A percentile compares a stretch with the other conserved stretches of the same genome.
Conservation (phyloP, 495 filamentous ascomycete species). For the Penicillium waksmanii region DNA sequence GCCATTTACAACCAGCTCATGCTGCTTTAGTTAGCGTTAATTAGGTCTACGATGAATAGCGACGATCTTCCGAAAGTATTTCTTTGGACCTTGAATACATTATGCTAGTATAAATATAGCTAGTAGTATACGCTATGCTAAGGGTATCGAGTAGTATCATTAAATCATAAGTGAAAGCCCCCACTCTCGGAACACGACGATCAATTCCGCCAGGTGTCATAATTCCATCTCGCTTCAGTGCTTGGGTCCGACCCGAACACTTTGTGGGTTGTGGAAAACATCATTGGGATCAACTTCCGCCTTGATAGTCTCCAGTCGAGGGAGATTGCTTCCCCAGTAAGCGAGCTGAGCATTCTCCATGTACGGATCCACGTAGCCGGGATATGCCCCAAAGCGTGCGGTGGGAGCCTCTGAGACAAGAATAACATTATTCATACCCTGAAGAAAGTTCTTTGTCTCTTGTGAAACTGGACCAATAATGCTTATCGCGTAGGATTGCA, state of each 20-base stretch:
- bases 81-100: no score
- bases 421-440: constrained; percentile 48
- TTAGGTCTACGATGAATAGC: no score
- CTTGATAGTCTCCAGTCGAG: constrained; percentile 57
- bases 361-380: constrained; percentile 72
- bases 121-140: no score
- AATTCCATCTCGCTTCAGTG: neutral
- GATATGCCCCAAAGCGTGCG: constrained; percentile 53
- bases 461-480: constrained; percentile 42
- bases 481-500: constrained; percentile 48
- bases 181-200: no score
- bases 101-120: no score
- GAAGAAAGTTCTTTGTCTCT: constrained; percentile 41
- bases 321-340: constrained; percentile 62
- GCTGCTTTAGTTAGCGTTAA: no score
- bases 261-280: constrained; percentile 66
- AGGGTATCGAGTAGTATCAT: no score
- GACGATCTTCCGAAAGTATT: no score
- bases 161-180: no score
- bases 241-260: constrained; percentile 31
- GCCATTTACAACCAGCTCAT: no score
- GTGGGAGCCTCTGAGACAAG: constrained; percentile 24
- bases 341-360: constrained; percentile 47
- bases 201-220: no score
- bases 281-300: constrained; percentile 56